Evolutionary conservation across 805 yeast species (phyloP).

Genomic region (Naumovozyma castellii): DNA sequence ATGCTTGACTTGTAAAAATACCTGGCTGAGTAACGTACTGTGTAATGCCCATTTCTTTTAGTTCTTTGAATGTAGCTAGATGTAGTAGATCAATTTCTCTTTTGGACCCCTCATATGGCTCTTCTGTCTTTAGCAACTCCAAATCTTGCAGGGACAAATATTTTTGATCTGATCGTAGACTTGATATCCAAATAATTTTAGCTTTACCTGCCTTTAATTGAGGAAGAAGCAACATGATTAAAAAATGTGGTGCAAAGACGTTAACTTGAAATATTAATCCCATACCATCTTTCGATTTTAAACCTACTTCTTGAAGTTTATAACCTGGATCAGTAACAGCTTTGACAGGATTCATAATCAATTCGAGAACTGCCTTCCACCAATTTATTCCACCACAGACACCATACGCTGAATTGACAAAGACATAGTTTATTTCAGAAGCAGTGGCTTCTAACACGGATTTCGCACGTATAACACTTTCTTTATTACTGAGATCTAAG

Average conservation of each 20-base stretch:
- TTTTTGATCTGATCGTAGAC: constrained; percentile 69
- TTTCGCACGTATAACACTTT: constrained; percentile 64
- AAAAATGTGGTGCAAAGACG: constrained; percentile 86
- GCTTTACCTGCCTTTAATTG: constrained; percentile 47
- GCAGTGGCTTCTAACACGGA: constrained; percentile 58
- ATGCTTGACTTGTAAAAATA: constrained; percentile 78
- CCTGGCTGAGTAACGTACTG: constrained; percentile 91
- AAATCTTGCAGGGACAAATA: constrained; percentile 66
- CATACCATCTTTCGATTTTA: constrained; percentile 63
- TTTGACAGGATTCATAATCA: constrained; percentile 53
- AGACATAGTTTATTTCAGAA: constrained; percentile 61
- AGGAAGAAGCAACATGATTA: constrained; percentile 54
- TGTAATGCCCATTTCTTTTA: constrained; percentile 45
- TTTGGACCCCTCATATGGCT: constrained; percentile 88
- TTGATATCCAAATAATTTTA: constrained; percentile 73
- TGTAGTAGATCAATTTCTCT: constrained; percentile 77
- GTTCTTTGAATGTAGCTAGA: constrained; percentile 49
- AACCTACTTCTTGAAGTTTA: constrained; percentile 73
- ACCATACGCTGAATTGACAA: constrained; percentile 84
- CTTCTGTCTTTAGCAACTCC: constrained; percentile 51
- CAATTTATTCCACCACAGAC: constrained; percentile 82
- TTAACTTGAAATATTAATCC: constrained; percentile 90
- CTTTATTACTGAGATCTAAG: constrained; percentile 82
- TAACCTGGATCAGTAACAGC: constrained; percentile 82
- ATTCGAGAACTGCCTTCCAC: constrained; percentile 62